Percentiles rank a stretch among this genome's conserved stretches.
Conservation (phyloP, 2,329 filamentous ascomycete genomes). For the Emericellopsis atlantica region DNA sequence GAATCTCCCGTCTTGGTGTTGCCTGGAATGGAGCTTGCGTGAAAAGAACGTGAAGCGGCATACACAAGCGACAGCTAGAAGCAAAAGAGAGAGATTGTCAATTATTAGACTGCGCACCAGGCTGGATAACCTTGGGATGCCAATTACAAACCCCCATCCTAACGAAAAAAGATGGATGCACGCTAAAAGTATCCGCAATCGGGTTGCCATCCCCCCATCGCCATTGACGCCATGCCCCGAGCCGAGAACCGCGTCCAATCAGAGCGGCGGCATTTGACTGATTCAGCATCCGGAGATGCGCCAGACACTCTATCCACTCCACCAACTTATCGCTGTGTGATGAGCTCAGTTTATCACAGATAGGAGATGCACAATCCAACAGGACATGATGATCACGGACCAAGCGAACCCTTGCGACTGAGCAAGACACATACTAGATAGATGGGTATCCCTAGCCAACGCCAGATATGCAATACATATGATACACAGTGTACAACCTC, state of each 20-base stretch:
- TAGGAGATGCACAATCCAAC: neutral
- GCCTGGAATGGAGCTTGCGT: neutral
- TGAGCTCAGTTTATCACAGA: too few species aligned
- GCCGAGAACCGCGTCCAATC: conserved; percentile 10
- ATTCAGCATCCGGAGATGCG: conserved; percentile 2
- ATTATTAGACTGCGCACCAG: neutral
- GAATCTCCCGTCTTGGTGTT: neutral
- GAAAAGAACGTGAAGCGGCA: neutral
- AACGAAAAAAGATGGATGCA: neutral
- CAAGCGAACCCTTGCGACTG: too few species aligned
- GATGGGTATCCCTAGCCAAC: neutral
- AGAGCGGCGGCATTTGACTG: neutral
- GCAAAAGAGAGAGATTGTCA: conserved; percentile 5
- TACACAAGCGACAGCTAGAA: neutral
- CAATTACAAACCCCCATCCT: neutral
- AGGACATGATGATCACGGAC: too few species aligned
- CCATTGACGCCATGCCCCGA: conserved; percentile 20
- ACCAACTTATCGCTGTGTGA: neutral
- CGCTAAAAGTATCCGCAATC: conserved; percentile 2
- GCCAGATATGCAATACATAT: neutral
- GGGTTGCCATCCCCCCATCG: conserved; percentile 9
- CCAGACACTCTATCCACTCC: neutral
- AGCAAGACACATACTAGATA: neutral
- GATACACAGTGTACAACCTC: neutral
- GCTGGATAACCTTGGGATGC: neutral